Percentiles rank a stretch among this genome's conserved stretches.
Evolutionary conservation across 2,329 filamentous ascomycete species (phyloP).

Genomic region (Cladophialophora carrionii): DNA sequence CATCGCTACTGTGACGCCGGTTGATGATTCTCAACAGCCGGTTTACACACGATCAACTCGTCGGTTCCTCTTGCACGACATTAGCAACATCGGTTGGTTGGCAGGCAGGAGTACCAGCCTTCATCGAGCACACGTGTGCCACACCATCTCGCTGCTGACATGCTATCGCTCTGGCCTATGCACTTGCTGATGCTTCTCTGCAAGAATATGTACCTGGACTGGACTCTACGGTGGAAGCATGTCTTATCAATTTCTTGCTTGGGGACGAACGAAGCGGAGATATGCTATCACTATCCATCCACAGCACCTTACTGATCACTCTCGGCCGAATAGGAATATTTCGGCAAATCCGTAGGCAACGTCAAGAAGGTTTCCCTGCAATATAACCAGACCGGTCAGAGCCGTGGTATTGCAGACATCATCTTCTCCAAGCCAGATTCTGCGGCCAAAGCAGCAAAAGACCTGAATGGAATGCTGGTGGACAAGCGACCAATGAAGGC

Average conservation of each 20-base stretch:
- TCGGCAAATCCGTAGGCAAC: constrained; percentile 79
- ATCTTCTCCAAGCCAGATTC: constrained; percentile 79
- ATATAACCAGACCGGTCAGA: constrained; percentile 89
- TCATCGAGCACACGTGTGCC: neutral
- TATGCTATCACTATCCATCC: constrained; percentile 32
- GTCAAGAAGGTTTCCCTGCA: constrained; percentile 90
- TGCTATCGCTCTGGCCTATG: constrained; percentile 28
- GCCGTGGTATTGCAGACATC: constrained; percentile 89
- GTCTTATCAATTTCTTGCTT: constrained; percentile 23
- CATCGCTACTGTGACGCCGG: neutral
- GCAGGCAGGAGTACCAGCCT: neutral
- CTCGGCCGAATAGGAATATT: constrained; percentile 84
- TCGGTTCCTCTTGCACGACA: neutral
- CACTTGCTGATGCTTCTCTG: constrained; percentile 32
- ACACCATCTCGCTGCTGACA: constrained; percentile 10
- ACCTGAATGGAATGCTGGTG: constrained; percentile 85
- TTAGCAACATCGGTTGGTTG: neutral
- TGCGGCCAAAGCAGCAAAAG: constrained; percentile 79
- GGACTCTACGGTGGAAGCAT: constrained; percentile 30
- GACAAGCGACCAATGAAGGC: constrained; percentile 92
- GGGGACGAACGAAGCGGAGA: constrained; percentile 27
- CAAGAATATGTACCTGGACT: constrained; percentile 31
- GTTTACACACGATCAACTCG: neutral
- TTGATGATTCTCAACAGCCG: neutral
- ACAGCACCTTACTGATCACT: constrained; percentile 50